phyloP scores from a whole-genome alignment of 163 green algal species.

The Scenedesmus sp. region DNA sequence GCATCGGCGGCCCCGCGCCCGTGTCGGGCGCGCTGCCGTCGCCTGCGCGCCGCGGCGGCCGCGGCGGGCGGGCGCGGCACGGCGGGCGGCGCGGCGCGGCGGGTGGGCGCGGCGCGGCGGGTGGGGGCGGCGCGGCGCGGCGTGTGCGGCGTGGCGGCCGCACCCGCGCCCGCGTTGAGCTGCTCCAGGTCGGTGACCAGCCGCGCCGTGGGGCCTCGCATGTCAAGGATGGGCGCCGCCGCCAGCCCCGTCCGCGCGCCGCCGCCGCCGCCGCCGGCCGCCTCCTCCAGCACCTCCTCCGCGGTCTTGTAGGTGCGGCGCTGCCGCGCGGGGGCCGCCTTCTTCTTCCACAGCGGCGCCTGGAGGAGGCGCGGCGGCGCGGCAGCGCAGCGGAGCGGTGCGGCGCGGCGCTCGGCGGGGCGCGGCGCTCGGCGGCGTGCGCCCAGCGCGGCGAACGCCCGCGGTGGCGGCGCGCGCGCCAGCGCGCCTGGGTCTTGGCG shows the following conservation, averaged over 20 bases:
- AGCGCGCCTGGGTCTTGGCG: conserved; percentile 30
- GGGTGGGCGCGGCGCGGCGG: no score
- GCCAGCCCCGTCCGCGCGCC: background rate
- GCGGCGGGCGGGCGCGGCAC: no score
- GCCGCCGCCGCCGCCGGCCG: conserved; percentile 41
- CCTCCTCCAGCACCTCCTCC: conserved; percentile 82
- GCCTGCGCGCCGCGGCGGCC: conserved; percentile 12
- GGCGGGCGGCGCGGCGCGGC: no score
- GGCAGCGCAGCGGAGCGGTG: background rate
- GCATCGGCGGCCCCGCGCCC: conserved; percentile 79
- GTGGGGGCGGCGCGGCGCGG: no score
- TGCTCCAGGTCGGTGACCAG: conserved; percentile 93
- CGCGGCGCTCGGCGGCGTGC: no score
- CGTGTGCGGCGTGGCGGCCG: background rate
- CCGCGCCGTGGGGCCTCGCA: conserved; percentile 86
- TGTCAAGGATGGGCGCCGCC: conserved; percentile 93
- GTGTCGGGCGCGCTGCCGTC: conserved; percentile 12
- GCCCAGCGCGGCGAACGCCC: no score
- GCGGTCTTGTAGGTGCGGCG: conserved; percentile 87
- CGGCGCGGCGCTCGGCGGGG: no score
- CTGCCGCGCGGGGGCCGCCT: conserved; percentile 64
- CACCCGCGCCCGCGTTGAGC: conserved; percentile 66
- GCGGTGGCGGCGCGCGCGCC: no score
- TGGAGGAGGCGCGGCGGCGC: background rate
- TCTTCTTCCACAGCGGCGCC: conserved; percentile 85